Evolutionary conservation across 768 basidiomycete genomes (phyloP), one percentile per base, ranked within the genome.

Genomic region (Phaeolepiota aurea): DNA sequence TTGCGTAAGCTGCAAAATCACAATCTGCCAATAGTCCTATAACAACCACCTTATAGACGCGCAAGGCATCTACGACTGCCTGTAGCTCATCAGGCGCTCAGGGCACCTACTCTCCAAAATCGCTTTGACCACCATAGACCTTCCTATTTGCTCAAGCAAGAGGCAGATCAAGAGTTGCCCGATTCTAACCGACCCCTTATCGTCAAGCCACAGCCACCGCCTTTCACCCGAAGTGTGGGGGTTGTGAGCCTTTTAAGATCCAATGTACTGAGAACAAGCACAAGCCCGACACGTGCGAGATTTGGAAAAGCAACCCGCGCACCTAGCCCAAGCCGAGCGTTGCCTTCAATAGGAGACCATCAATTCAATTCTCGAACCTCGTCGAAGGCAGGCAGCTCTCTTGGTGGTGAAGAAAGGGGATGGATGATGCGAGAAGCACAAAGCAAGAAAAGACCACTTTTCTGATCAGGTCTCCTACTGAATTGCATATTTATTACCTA

Each of bases 1-100:
- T 88, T 36, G 85, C 84, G 88, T 91, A 57, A 68, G 87, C 78
- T 38, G n/a, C n/a, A n/a, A n/a, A n/a, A n/a, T n/a, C n/a, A n/a
- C n/a, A n/a, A n/a, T n/a, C n/a, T n/a, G n/a, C n/a, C n/a, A n/a
- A n/a, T n/a, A n/a, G n/a, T n/a, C n/a, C n/a, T n/a, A n/a, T n/a
- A n/a, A n/a, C n/a, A n/a, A n/a, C n/a, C n/a, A n/a, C n/a, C 43
- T 21, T 43, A 14, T 41, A 90, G 87, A 44, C 87, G 87, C 18
- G 87, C 88, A 30, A 74, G 87, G 51, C 84, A 87, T 61, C 72
- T 90, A 45, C 80, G 82, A 44, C 67, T 90, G 25, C 84, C 87
- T 15, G 60, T 72, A 32, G 59, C 69, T 31, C 68, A 72, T 10
- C 67, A 74, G 12, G 59, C 52, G 44, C 57, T n/a, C n/a, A n/a